Conservation (phyloP, 768 basidiomycete genomes). For the Leccinum disarticulatum region DNA sequence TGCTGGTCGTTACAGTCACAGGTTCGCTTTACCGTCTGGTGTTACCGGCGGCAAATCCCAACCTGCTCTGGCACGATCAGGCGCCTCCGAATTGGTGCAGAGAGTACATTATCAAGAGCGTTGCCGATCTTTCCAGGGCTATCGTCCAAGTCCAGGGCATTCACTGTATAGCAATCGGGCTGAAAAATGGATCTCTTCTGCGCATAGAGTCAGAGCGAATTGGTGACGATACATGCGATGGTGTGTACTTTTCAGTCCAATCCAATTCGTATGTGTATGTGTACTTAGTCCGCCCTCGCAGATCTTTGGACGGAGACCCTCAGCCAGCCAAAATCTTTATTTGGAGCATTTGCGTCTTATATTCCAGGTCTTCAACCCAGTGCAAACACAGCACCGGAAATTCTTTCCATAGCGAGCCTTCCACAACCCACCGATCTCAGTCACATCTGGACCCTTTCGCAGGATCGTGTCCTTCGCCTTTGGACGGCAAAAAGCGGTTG, state of each 20-base stretch:
- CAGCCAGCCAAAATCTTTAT: conserved; percentile 63
- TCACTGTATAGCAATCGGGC: conserved; percentile 61
- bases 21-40: conserved; percentile 76
- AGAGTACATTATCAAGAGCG: conserved; percentile 65
- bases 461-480: conserved; percentile 79
- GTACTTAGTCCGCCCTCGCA: conserved; percentile 30
- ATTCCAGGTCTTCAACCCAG: conserved; percentile 52
- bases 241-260: conserved; percentile 40
- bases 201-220: conserved; percentile 66
- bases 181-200: conserved; percentile 62
- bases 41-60: conserved; percentile 54
- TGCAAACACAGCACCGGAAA: conserved; percentile 51
- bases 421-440: conserved; percentile 75
- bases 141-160: conserved; percentile 67
- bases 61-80: conserved; percentile 59
- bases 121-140: conserved; percentile 42
- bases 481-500: conserved; percentile 82
- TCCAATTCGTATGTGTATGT: neutral
- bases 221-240: conserved; percentile 54
- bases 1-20: conserved; percentile 64
- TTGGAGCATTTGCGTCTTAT: conserved; percentile 66
- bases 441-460: conserved; percentile 81
- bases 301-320: conserved; percentile 72
- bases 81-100: conserved; percentile 55
- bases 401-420: conserved; percentile 70